Evolutionary conservation across 2,329 filamentous ascomycete species (phyloP), one percentile per base, ranked within the genome.

Genomic region (Trichophyton equinum): DNA sequence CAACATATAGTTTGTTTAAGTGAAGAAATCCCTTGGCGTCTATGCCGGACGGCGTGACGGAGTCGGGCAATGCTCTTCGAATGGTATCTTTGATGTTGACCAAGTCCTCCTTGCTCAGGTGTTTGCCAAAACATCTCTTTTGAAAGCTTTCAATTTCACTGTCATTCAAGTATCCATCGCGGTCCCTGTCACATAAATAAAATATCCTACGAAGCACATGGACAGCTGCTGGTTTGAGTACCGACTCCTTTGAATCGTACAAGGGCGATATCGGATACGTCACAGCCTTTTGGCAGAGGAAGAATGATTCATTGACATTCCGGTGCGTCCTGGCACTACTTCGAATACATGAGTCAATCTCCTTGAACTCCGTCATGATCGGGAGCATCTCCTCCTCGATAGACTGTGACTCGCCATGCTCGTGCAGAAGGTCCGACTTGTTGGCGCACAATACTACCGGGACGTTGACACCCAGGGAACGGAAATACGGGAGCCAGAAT

Each of bases 401-500:
- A 7, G 96, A 87, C 72, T 96, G 89, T 0, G 89, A 82, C 7
- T 89, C 90, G 62, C 81, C 88, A 47, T 84, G 86, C 67, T 88
- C 86, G 2, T 82, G 83, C 2, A 85, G 83, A 60, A 96, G 79
- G 69, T 99, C 94, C n/a, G 90, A 89, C 75, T 99, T 99, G 79
- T 97, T 97, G 70, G 94, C 91, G 70, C 94, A 97, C 61, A 99
- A 78, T 51, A 99, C 91, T 9, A 99, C 94, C 0, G 94, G 94
- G 22, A 99, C 91, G 72, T 99, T 99, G 71, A 99, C 94, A n/a
- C 94, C 94, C 44, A 99, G 82, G 3, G 91, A 96, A 63, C 94
- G 88, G 71, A 99, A 97, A 75, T 96, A 95, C 9, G 94, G 94
- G 83, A 99, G 88, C 94, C 94, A 99, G 75, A 97, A 99, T 53